These are phyloP conservation scores for Stagonosporopsis rhizophila DNA, from an alignment of 2,329 filamentous ascomycete species.

Conservation along the genomic window DNA sequence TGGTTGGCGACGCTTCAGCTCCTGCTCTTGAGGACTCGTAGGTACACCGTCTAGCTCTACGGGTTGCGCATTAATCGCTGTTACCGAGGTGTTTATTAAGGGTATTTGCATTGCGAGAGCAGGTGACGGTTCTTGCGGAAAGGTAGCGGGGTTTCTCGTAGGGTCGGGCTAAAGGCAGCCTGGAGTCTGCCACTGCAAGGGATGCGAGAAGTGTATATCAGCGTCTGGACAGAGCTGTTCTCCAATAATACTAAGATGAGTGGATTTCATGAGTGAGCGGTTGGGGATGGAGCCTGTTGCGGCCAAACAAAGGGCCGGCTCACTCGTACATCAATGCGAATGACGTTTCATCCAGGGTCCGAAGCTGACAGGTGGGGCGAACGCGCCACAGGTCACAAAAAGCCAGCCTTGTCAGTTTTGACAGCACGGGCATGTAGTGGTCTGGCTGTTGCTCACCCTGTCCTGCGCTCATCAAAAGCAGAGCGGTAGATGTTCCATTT, in stretches of 20 bases:
- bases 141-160: constrained; percentile 30
- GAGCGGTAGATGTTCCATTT: too few relatives aligned
- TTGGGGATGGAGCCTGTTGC: neutral
- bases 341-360: constrained; percentile 27
- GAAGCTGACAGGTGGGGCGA: constrained; percentile 21
- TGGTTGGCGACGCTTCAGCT: constrained; percentile 30
- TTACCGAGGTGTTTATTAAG: constrained; percentile 48
- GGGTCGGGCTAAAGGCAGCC: constrained; percentile 26
- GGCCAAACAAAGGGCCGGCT: constrained; percentile 23
- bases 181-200: constrained; percentile 18
- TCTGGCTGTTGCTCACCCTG: too few relatives aligned
- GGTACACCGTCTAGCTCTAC: constrained; percentile 53
- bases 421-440: neutral
- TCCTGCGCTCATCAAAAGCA: neutral
- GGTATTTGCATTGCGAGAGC: constrained; percentile 37
- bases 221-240: too few relatives aligned
- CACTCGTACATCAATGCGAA: constrained; percentile 22
- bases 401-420: neutral
- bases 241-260: neutral
- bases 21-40: constrained; percentile 35
- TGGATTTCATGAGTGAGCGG: neutral
- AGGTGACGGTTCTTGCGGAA: constrained; percentile 29
- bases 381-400: constrained; percentile 15
- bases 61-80: constrained; percentile 53
- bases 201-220: neutral